phyloP scores from a whole-genome alignment of 768 basidiomycete genomes.

The Megacollybia marginata region DNA sequence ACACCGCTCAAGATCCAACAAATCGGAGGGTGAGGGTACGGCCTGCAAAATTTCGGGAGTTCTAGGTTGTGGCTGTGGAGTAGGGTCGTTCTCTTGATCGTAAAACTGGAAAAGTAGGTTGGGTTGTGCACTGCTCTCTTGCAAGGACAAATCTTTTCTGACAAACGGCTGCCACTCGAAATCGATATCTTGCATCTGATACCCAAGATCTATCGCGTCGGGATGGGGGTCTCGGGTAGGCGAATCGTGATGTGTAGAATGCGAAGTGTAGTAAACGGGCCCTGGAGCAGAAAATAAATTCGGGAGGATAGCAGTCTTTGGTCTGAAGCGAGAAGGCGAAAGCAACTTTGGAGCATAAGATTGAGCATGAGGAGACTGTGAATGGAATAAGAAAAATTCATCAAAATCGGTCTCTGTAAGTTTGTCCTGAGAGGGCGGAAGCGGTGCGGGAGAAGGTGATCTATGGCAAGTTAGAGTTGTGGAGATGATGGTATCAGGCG shows the following conservation, averaged over 20 bases:
- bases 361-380: no score
- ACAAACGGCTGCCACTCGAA: conserved; percentile 54
- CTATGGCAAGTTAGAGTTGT: neutral
- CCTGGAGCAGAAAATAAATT: conserved; percentile 41
- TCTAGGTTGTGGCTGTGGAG: neutral
- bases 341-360: neutral
- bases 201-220: conserved; percentile 26
- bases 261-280: conserved; percentile 27
- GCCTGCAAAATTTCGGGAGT: no score
- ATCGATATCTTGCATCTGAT: conserved; percentile 33
- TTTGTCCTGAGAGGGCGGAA: neutral
- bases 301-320: conserved; percentile 4
- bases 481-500: neutral
- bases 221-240: conserved; percentile 42
- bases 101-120: neutral
- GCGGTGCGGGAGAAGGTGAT: neutral
- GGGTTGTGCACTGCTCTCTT: neutral
- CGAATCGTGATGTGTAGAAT: conserved; percentile 38
- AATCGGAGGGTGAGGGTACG: no score
- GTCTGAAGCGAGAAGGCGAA: conserved; percentile 4
- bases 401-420: neutral
- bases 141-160: conserved; percentile 12
- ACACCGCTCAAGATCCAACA: no score
- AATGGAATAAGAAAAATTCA: neutral
- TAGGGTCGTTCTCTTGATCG: neutral